Conservation (phyloP, 148 eudicot genomes). For the Gaultheria prostrata region DNA sequence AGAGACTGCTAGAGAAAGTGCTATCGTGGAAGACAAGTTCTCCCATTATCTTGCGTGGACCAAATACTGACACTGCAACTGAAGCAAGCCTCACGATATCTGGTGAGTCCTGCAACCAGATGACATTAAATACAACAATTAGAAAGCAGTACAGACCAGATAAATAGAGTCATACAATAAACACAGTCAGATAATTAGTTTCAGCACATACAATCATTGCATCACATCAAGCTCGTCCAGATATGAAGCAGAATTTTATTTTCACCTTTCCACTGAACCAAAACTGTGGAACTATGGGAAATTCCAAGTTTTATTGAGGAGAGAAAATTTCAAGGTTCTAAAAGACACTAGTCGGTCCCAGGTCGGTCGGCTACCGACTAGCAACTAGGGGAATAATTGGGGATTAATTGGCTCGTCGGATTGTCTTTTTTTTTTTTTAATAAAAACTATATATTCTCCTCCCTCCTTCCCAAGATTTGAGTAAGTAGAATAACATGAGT, state of each 20-base stretch:
- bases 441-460: too few relatives aligned
- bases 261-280: constrained; percentile 1
- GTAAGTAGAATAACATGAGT: too few relatives aligned
- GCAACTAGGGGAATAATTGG: too few relatives aligned
- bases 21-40: constrained; percentile 32
- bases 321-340: neutral
- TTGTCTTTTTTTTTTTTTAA: too few relatives aligned
- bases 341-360: too few relatives aligned
- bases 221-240: neutral
- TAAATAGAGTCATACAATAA: neutral
- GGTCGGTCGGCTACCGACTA: too few relatives aligned
- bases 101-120: constrained; percentile 60
- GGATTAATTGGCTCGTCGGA: too few relatives aligned
- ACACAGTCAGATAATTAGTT: neutral
- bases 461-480: too few relatives aligned
- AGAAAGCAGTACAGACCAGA: constrained; percentile 18
- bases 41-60: constrained; percentile 56
- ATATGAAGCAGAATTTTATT: neutral
- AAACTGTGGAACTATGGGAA: neutral
- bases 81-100: constrained; percentile 51
- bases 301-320: neutral
- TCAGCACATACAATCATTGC: neutral
- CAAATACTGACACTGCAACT: constrained; percentile 57
- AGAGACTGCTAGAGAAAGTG: constrained; percentile 20
- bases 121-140: constrained; percentile 14